Base-by-base conservation (phyloP, 1,139 yeast genomes). In the Yamadazyma spencermartinsiae region DNA sequence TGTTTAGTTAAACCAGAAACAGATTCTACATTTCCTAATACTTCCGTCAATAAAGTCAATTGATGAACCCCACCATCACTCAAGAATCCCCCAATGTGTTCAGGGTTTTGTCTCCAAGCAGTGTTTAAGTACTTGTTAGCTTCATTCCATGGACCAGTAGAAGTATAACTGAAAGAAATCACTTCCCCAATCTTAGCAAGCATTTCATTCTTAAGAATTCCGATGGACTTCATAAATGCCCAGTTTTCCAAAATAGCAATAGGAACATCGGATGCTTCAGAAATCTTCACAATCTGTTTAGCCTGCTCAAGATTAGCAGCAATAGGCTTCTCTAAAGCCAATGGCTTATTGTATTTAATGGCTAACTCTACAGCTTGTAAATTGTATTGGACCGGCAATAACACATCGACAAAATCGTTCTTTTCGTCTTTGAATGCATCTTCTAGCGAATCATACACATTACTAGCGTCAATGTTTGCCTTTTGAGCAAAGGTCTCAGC, bases 41-140 rank as follows among this genome's bases (percentile, higher is more conserved):
- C 80, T 45, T 79, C 88, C 8, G 95, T 87, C 51, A 89, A 74
- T 33, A 87, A 67, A 3, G 96, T 96, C 60, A 89, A 68, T 63
- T 89, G 96, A 63, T 89, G 98, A 11, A 89, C 98, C 58, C 97
- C 97, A 52, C 96, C 96, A 56, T 89, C 98, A 48, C 92, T 82
- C 51, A 89, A 71, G 62, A 73, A 88, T 0, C 97, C 97, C 41
- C 97, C 97, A 48, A 88, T 76, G 56, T 89, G 97, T 60, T 87
- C 83, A 26, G 97, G 97, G 42, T 81, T 74, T 57, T 75, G 76
- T 72, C 98, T 82, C 98, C 98, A 89, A 7, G 85, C 53, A 5
- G 92, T 85, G 27, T 71, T 64, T 46, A 82, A 65, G 60, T 87
- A 89, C 58, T 84, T 80, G 63, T 76, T 81, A 41, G 68, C 54